Conservation (phyloP, 345 rosid genomes). For the Citrus mangshanensis region DNA sequence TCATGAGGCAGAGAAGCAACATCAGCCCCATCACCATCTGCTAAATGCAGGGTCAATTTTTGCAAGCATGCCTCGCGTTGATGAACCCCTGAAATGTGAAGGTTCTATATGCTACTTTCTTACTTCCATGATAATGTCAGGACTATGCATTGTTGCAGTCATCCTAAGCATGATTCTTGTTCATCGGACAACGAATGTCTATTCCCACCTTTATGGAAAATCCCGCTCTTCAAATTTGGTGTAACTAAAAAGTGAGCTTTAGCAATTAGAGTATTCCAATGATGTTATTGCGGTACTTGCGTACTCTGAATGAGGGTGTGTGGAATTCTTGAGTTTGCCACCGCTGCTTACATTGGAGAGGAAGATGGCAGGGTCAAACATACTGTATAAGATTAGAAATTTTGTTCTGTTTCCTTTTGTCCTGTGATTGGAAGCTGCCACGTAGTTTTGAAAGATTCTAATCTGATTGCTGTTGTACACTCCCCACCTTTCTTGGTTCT, state of each 20-base stretch:
- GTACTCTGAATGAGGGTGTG: not conserved
- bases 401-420: not conserved
- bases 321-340: not conserved
- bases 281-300: not conserved
- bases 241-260: not conserved
- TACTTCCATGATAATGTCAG: slow-evolving; percentile 93
- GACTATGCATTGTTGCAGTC: slow-evolving; percentile 68
- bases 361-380: not conserved
- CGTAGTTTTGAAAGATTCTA: slow-evolving; percentile 1
- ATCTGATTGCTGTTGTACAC: slow-evolving; percentile 1
- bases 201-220: slow-evolving; percentile 80
- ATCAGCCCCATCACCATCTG: slow-evolving; percentile 23
- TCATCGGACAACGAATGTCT: slow-evolving; percentile 73
- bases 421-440: not conserved
- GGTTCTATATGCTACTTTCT: slow-evolving; percentile 90
- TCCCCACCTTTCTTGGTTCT: not conserved
- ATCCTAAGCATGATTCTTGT: slow-evolving; percentile 88
- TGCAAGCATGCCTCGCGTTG: slow-evolving; percentile 26
- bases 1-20: slow-evolving; percentile 84
- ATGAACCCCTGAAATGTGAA: slow-evolving; percentile 65
- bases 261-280: not conserved
- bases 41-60: slow-evolving; percentile 23
- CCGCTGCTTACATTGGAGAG: not conserved
- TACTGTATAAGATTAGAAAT: not conserved
- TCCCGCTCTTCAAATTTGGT: slow-evolving; percentile 29